Base-by-base conservation (phyloP, 208 protist species). In the Acanthamoeba triangularis region DNA sequence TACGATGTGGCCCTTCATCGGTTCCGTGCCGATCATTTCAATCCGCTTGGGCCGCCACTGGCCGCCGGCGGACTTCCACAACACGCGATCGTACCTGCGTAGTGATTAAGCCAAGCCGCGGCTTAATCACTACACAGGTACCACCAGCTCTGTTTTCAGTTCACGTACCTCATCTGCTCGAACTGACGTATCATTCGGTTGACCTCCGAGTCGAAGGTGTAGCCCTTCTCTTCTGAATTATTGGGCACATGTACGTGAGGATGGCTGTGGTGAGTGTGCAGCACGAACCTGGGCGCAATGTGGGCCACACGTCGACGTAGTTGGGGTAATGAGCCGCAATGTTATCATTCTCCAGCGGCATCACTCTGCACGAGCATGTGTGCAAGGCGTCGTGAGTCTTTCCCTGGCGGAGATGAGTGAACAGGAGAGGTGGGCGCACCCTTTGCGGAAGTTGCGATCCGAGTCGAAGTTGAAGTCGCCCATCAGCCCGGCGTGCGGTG, bases 391-490 rank as follows among this genome's bases (percentile, higher is more conserved):
- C 37, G 10, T 52, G 14, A 13, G 33, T 44, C 41, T 28, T n/a
- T n/a, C n/a, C n/a, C n/a, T n/a, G n/a, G 11, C 3, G 59, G 6
- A 16, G 11, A 65, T 44, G 11, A 41, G n/a, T 41, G 20, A 41
- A 4, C 8, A 41, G 69, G 8, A 35, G 63, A 78, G 37, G 33
- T 10, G 30, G 5, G 2, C n/a, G 47, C 13, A 67, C 52, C 23
- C 82, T 10, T 4, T 5, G 47, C 16, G 33, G 20, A 93, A 93
- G 87, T 93, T 67, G 23, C 59, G 61, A 0, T 67, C 63, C 37
- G 87, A 41, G 61, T 93, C 87, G 54, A 93, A 93, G 87, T 93
- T 93, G 87, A 93, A 93, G 61, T 93, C 87, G 35, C 87, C 87
- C 87, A 93, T 72, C 59, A 93, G 87, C 13, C 61, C 87, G 7